Conservation (phyloP, 1,284 basidiomycete genomes). For the Cutaneotrichosporon curvatum region DNA sequence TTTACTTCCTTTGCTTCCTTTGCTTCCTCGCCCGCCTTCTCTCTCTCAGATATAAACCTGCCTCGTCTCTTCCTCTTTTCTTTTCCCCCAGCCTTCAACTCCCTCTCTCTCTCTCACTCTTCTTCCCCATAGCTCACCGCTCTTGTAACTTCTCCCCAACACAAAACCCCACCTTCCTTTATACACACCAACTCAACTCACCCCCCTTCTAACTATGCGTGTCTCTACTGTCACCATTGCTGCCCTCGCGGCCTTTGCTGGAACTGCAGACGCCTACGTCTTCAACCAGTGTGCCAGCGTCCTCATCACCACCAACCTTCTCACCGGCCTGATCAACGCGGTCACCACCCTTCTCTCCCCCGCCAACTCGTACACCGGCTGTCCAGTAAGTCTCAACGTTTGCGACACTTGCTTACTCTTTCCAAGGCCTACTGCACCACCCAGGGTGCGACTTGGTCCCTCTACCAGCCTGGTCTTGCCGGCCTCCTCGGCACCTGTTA, state of each 20-base stretch:
- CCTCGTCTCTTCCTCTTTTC: no score
- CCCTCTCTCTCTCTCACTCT: no score
- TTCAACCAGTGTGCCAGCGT: slow-evolving; percentile 3
- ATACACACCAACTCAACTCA: not conserved
- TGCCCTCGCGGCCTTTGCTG: not conserved
- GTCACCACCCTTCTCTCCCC: slow-evolving; percentile 1
- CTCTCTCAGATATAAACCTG: no score
- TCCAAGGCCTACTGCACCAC: slow-evolving; percentile 1
- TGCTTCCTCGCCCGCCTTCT: no score
- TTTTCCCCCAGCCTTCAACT: no score
- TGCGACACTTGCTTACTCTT: not conserved
- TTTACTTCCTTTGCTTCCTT: no score
- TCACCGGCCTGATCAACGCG: slow-evolving; percentile 3
- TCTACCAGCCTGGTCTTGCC: slow-evolving; percentile 8
- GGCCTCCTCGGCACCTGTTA: slow-evolving; percentile 8
- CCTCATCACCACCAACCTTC: not conserved
- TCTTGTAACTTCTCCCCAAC: no score
- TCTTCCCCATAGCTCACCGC: no score
- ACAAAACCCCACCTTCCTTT: no score
- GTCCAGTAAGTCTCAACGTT: not conserved
- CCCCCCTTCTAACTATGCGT: not conserved
- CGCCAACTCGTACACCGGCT: slow-evolving; percentile 1
- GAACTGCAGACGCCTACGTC: not conserved
- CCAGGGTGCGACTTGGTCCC: not conserved
- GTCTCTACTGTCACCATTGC: not conserved